phyloP scores from a whole-genome alignment of 345 rosid genomes.

The Cardamine resedifolia region DNA sequence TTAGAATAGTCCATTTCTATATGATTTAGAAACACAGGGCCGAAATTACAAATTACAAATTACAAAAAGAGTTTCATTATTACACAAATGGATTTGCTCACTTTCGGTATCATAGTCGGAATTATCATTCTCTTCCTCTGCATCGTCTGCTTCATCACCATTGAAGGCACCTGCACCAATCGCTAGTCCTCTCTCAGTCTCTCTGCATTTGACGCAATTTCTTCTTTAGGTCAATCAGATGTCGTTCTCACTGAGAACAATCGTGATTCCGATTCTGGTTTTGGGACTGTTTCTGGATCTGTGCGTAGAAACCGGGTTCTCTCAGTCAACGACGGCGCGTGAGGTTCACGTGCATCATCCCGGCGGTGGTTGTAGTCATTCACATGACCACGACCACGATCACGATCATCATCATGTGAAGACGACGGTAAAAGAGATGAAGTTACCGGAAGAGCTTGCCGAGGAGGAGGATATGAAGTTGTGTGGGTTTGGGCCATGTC shows the following conservation, averaged over 20 bases:
- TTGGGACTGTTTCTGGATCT: conserved; percentile 47
- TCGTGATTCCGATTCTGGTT: conserved; percentile 33
- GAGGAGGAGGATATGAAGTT: conserved; percentile 92
- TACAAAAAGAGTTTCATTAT: neutral
- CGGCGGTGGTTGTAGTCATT: conserved; percentile 47
- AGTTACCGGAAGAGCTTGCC: conserved; percentile 88
- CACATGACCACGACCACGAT: conserved; percentile 40
- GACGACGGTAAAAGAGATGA: conserved; percentile 29
- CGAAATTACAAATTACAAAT: conserved; percentile 9
- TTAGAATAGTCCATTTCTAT: too few species aligned
- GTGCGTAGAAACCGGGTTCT: conserved; percentile 44
- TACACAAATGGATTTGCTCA: conserved; percentile 56
- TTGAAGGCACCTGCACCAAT: conserved; percentile 68
- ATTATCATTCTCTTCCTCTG: conserved; percentile 62
- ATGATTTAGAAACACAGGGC: neutral
- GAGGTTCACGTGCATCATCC: conserved; percentile 46
- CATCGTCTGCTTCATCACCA: conserved; percentile 63
- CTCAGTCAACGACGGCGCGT: conserved; percentile 52
- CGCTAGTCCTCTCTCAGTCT: conserved; percentile 29
- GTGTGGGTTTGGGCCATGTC: conserved; percentile 67
- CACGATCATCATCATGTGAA: conserved; percentile 35
- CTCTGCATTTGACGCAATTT: neutral
- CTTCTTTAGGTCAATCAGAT: conserved; percentile 10
- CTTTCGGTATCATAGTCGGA: conserved; percentile 78
- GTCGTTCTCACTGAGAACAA: conserved; percentile 23